Conservation (phyloP, 192 early-diverging fungal genomes). For the Hyaloraphidium curvatum region DNA sequence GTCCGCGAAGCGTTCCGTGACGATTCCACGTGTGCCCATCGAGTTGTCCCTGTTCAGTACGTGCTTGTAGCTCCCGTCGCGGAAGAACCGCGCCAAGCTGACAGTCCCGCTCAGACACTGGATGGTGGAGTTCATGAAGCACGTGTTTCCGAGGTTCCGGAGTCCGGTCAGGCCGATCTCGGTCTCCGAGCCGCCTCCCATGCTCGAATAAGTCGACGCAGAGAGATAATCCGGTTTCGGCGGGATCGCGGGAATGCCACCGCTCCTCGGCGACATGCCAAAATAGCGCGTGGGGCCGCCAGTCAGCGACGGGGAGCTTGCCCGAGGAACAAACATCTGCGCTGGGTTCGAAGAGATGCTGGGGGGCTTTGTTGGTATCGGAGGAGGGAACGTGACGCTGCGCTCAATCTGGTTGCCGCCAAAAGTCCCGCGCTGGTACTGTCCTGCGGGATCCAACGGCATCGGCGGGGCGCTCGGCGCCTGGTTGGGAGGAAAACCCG, state of each 20-base stretch:
- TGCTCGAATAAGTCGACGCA: background rate
- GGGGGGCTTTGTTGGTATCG: constrained; percentile 13
- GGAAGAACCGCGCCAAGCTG: constrained; percentile 44
- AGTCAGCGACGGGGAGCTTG: constrained; percentile 9
- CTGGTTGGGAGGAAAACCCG: too few relatives aligned
- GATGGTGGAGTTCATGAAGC: constrained; percentile 69
- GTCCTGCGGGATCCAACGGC: background rate
- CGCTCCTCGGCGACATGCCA: constrained; percentile 7
- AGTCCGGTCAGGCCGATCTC: constrained; percentile 45
- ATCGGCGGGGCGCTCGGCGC: background rate
- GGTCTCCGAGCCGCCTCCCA: background rate
- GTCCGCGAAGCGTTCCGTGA: constrained; percentile 57
- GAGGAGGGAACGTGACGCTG: constrained; percentile 9
- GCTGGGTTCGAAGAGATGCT: constrained; percentile 1
- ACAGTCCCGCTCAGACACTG: constrained; percentile 54
- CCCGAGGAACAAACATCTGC: background rate
- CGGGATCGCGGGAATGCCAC: too few relatives aligned
- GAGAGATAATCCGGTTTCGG: too few relatives aligned
- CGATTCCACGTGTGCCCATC: constrained; percentile 46
- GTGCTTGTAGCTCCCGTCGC: constrained; percentile 27
- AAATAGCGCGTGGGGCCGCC: constrained; percentile 13
- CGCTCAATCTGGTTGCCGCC: constrained; percentile 1
- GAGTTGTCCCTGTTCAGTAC: constrained; percentile 45
- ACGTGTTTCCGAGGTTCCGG: constrained; percentile 68
- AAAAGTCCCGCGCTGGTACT: background rate